Conservation (phyloP, 108 stramenopile species). For the Chaetoceros tenuissimus region DNA sequence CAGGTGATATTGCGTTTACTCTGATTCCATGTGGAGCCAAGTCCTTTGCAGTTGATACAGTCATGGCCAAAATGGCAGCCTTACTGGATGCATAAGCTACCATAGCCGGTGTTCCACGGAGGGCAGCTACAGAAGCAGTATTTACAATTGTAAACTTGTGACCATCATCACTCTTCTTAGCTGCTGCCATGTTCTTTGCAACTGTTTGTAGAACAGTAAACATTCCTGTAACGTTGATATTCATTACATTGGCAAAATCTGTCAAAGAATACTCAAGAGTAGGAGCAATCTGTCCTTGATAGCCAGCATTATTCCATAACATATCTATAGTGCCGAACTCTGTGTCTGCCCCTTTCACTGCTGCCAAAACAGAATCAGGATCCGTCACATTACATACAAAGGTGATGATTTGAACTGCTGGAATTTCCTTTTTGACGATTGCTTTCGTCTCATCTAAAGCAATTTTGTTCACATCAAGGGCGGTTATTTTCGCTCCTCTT, state of each 20-base stretch:
- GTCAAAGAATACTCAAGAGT: slow-evolving; percentile 68
- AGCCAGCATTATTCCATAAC: slow-evolving; percentile 94
- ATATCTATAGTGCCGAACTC: slow-evolving; percentile 51
- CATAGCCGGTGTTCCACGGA: slow-evolving; percentile 87
- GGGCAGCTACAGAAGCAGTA: slow-evolving; percentile 76
- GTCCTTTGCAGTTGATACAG: slow-evolving; percentile 64
- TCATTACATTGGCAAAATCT: slow-evolving; percentile 82
- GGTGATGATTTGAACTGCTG: slow-evolving; percentile 8
- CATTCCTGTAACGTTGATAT: slow-evolving; percentile 83
- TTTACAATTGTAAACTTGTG: slow-evolving; percentile 71
- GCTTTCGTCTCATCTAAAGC: slow-evolving; percentile 49
- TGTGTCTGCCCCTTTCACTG: slow-evolving; percentile 25
- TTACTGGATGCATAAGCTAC: slow-evolving; percentile 79
- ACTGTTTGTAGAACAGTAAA: slow-evolving; percentile 82
- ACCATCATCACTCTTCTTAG: slow-evolving; percentile 15
- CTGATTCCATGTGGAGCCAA: slow-evolving; percentile 78
- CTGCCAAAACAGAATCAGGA: slow-evolving; percentile 30
- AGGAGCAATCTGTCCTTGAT: slow-evolving; percentile 84
- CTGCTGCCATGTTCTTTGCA: slow-evolving; percentile 59
- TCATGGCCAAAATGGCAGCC: slow-evolving; percentile 84
- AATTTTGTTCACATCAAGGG: slow-evolving; percentile 49
- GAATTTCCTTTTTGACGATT: slow-evolving; percentile 5
- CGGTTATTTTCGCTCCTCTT: slow-evolving; percentile 74
- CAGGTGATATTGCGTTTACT: slow-evolving; percentile 86
- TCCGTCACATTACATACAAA: slow-evolving; percentile 68